Evolutionary conservation across 768 basidiomycete genomes (phyloP), one percentile per base, ranked within the genome.

Genomic region (Fomitopsis serialis): DNA sequence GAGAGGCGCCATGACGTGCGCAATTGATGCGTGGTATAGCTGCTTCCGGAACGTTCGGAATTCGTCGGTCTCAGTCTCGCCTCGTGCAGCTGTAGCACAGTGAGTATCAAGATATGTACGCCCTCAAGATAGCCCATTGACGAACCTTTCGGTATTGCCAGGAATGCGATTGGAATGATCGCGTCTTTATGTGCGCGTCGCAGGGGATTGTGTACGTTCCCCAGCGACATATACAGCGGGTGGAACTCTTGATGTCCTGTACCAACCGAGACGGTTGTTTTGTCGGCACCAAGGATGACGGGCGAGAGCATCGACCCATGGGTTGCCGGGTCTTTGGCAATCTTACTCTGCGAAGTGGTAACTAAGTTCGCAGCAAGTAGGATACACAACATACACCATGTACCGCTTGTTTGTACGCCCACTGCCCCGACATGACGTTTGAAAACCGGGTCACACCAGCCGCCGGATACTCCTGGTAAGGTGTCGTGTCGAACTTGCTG

Each of bases 101-200:
- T 25, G 17, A 32, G 29, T 32, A 6, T 11, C 11, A 12, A 48
- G 27, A 19, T 19, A 19, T 3, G 15, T 6, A n/a, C n/a, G n/a
- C n/a, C n/a, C n/a, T n/a, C n/a, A n/a, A n/a, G n/a, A n/a, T n/a
- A n/a, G n/a, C n/a, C n/a, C n/a, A n/a, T n/a, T n/a, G n/a, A 52
- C 60, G 27, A 50, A 71, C 69, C 52, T 60, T 71, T 69, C 12
- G 67, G 64, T 29, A 71, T 68, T 2, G 65, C 51, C 1, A 70
- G 54, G 48, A 70, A 72, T 0, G 46, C 58, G 0, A 63, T 23
- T 0, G 59, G 6, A 0, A 53, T 37, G 1, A 67, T 42, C 0
- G 56, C 60, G 25, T 62, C 47, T 1, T 54, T 32, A 17, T 66
- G 66, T 0, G 61, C 63, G 13, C 64, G 40, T 0, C 58, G 53